Evolutionary conservation across 305 asterid genomes (phyloP), one percentile per base, ranked within the genome.

Genomic region (Salvia sclarea): DNA sequence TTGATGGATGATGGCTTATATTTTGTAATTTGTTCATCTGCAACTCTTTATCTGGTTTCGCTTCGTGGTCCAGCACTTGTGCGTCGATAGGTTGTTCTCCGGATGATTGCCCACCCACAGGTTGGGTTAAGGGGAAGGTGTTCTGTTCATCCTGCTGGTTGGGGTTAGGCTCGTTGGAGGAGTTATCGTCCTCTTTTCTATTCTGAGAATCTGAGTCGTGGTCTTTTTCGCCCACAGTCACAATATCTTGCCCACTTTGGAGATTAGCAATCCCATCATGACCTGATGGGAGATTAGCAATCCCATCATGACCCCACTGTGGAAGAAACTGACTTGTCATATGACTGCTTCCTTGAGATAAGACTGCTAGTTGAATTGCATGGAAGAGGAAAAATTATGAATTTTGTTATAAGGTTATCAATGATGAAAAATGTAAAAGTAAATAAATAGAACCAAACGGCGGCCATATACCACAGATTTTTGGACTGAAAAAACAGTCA

Each of bases 261-360:
- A 71, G 64, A 67, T 66, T 82, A 72, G 31, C 69, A 63, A 66
- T 76, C 76, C 84, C 96, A 3, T 83, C 84, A 17, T 74, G 81
- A 53, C 77, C 74, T n/a, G 92, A 75, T 45, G 83, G 81, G 71
- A 86, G 81, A 67, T 66, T 82, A 72, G 31, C 69, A 63, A 66
- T 76, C 76, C 84, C 96, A 3, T 83, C 84, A 17, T 74, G 81
- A 53, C 77, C 74, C 96, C 97, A 90, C 48, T 81, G 90, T 8
- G 85, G 61, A 76, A 74, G 79, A 79, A 86, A 81, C 68, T 83
- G 90, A 76, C 80, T 72, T 20, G 87, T 63, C 52, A 79, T 70
- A 24, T 75, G 79, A 69, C 86, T 66, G 80, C 71, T 76, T 70
- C 80, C 84, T 73, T 78, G 84, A 78, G 91, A 76, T 66, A 86